Base-by-base conservation (phyloP, 225 moss, liverwort and hornwort genomes). In the Pleurozium schreberi region DNA sequence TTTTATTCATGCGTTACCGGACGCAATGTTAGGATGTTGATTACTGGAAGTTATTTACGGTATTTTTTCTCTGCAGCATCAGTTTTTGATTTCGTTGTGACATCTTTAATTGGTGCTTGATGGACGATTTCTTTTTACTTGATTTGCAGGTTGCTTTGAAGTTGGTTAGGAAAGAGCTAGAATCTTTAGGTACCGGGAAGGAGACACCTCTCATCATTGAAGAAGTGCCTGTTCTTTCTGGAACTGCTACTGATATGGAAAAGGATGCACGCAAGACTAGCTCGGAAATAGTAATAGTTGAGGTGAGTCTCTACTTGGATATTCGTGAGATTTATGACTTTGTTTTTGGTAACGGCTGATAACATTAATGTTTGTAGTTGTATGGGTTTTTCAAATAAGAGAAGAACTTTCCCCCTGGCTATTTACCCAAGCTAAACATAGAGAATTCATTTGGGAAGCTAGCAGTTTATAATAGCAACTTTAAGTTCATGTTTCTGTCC, bases 81-180 rank as follows among this genome's bases (percentile, higher is more conserved):
- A 58, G 78, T 77, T 80, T 84, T 66, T 52, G 40, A 81, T 84
- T 84, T 87, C 81, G 36, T 73, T 59, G 21, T 75, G 62, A 69
- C 82, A 63, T 83, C 58, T 43, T 30, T 42, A 28, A 53, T 80
- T 86, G 62, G 84, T 87, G 65, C 45, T 84, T 38, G 31, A 87
- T 68, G 25, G 31, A 55, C 45, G 75, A 75, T 86, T n/a, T 73
- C 65, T 27, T 87, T 73, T 86, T 36, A 62, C 50, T 89, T 77
- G 80, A 87, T 89, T 78, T 92, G 90, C 96, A 98, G 98, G 95
- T 98, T 88, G 98, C 98, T 86, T 88, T 98, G 89, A 98, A 95
- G 91, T 90, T 98, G 92, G 98, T 98, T 43, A 95, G 98, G 84
- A 94, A 91, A 79, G 97, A 98, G 89, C 87, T 97, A 66, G 87